Base-by-base conservation (phyloP, 768 basidiomycete genomes). In the Lactarius sp. region DNA sequence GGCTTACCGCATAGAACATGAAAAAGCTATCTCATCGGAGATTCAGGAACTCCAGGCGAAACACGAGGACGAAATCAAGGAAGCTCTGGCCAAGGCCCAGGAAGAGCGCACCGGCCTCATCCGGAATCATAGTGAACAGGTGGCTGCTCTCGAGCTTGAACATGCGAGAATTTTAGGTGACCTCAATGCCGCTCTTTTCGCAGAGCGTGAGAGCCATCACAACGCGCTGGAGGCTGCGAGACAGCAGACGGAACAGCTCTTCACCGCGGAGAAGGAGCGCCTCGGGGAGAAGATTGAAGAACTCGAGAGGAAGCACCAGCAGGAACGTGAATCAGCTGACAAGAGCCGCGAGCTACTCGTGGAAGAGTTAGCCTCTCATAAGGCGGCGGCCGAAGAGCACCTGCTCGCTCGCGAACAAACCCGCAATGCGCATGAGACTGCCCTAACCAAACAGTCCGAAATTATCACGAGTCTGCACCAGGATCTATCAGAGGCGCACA, bases 331-430 rank as follows among this genome's bases (percentile, higher is more conserved):
- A 62, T 73, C 73, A 22, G 70, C 79, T 36, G 67, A 71, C 33
- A 74, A 72, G 62, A 75, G 77, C 47, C 75, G 73, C 61, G 75
- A 75, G 47, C 56, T 72, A 36, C 73, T 81, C 12, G 44, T 71
- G 12, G 69, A 85, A 77, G 86, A 92, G 69, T 80, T 85, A 57
- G 77, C 81, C 41, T 75, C 81, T 6, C 78, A 78, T 66, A 78
- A 86, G 64, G 76, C 74, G 34, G 72, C 76, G 9, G 71, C 82
- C 72, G 65, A 82, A 79, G 76, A 82, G 60, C 69, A 76, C 42
- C 66, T 66, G 2, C 64, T 68, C 33, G 71, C 75, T n/a, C 76
- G 71, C 42, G 76, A 74, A 50, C 68, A 75, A 64, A 67, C 66
- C 22, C 72, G 70, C 36, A 59, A 49, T 10, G 55, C 68, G 22